Conservation (phyloP, 1,284 basidiomycete genomes). For the Heliocybe sulcata region DNA sequence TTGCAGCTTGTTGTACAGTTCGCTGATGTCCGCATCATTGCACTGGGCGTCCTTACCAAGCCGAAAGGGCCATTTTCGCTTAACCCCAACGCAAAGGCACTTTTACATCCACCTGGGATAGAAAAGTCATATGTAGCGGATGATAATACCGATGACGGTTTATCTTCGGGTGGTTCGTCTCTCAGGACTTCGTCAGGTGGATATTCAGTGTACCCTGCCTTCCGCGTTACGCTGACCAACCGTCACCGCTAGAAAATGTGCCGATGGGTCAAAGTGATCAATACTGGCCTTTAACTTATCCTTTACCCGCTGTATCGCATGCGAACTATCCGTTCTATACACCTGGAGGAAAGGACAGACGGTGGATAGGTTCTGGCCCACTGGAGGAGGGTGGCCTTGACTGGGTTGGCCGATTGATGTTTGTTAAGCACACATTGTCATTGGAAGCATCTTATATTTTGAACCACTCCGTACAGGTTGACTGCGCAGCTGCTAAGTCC, state of each 20-base stretch:
- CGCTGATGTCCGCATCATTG: slow-evolving; percentile 65
- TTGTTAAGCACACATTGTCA: slow-evolving; percentile 14
- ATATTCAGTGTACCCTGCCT: background rate
- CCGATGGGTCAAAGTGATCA: background rate
- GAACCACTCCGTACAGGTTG: slow-evolving; percentile 35
- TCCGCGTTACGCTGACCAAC: background rate
- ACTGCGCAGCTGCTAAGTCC: slow-evolving; percentile 52
- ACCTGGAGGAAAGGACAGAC: slow-evolving; percentile 55
- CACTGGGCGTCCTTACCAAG: slow-evolving; percentile 54
- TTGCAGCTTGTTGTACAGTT: slow-evolving; percentile 59
- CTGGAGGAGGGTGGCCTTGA: slow-evolving; percentile 52
- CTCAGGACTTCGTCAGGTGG: background rate
- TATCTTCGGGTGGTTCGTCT: background rate
- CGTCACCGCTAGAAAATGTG: background rate
- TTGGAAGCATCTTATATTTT: background rate
- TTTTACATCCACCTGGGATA: slow-evolving; percentile 52
- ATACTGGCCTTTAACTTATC: slow-evolving; percentile 36
- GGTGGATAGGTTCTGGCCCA: slow-evolving; percentile 49
- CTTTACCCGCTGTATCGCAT: slow-evolving; percentile 47
- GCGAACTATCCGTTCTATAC: slow-evolving; percentile 67
- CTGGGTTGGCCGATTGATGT: slow-evolving; percentile 74
- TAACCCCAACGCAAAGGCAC: slow-evolving; percentile 56
- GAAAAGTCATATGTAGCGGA: background rate
- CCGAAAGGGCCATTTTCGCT: slow-evolving; percentile 48
- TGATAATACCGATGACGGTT: background rate